Base-by-base conservation (phyloP, 163 green algal species). In the Chloroidium sp. region DNA sequence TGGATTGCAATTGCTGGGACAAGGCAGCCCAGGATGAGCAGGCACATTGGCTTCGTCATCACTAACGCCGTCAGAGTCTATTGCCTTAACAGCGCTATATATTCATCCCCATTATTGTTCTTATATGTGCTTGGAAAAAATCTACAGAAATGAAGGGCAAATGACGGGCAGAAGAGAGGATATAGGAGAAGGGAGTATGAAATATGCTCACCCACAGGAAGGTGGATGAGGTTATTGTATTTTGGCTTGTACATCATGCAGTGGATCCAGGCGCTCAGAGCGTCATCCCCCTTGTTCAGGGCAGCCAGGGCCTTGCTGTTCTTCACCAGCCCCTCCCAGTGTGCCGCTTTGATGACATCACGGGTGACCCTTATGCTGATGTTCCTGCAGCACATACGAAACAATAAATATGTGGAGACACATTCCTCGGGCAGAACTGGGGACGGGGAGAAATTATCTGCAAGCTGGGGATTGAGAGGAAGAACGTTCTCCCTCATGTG, bases 321-420 rank as follows among this genome's bases (percentile, higher is more conserved):
- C 3, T 83, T 80, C 62, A 90, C 36, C 62, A 85, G 78, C 4
- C 86, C 90, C 74, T 92, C 89, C n/a, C 86, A 82, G 0, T 81
- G 77, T 1, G 90, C 91, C 59, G 85, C 80, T 82, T 90, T 90
- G 80, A 95, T 92, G 0, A 94, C 92, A 12, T 81, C 87, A 4
- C 82, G 74, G 10, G 91, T 89, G 4, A 96, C 87, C 2, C 79
- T 75, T 6, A 85, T 76, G 57, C 88, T 92, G 81, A 97, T 94
- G 3, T 90, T 78, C 67, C 92, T 92, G 81, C 91, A 90, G 79
- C 85, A 60, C 1, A 62, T 59, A 74, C 90, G 82, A 62, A 13
- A 78, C 2, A 6, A 12, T 78, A 13, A 81, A 36, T 57, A 76
- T 76, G n/a, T 2, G 36, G 36, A 81, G 2, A 62, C 57, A 62